Evolutionary conservation across 768 basidiomycete species (phyloP), one percentile per base, ranked within the genome.

Genomic region (Cystobasidium ongulense): DNA sequence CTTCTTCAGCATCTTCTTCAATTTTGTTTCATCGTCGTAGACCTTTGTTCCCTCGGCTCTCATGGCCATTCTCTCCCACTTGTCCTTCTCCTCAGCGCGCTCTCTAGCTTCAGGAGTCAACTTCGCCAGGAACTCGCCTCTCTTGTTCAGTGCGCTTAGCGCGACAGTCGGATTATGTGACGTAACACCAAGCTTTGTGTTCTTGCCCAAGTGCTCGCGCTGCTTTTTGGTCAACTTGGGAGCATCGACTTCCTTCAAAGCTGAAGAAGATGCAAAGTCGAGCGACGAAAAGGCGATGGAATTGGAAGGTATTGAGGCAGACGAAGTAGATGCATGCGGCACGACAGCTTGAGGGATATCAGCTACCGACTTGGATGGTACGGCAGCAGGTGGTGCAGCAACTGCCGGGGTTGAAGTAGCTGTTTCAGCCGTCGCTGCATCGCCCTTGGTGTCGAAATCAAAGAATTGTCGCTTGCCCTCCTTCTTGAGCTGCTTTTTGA

Each of bases 1-100:
- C 80, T 90, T 84, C 84, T 96, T 98, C 8, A 86, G 87, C 50
- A 92, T 92, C 83, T 96, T 97, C 84, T 95, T 97, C 78, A 99
- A 81, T 54, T 88, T 83, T 0, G 77, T 80, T 80, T 92, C 91
- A 77, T 94, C 90, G 77, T 98, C 96, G 62, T 86, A 86, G 35
- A 99, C 88, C 81, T 97, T 99, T 61, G 88, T 88, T 1, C 96
- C 96, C 68, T 90, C 91, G 73, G 96, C 83, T 62, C 91, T 85
- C 35, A 91, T 88, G 79, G 88, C 87, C 0, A 94, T 92, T 82
- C 94, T 95, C 62, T 87, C 87, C 91, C 93, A 97, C 78, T 88
- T 87, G 73, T 93, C 89, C 70, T 86, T 85, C 79, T 93, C 93
- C 80, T 90, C 88, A 15, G 88, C 85, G 54, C 84, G 84, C 77